These are phyloP conservation scores for Coemansia sp. DNA, from an alignment of 192 early-diverging fungal genomes.

Conservation along the genomic window DNA sequence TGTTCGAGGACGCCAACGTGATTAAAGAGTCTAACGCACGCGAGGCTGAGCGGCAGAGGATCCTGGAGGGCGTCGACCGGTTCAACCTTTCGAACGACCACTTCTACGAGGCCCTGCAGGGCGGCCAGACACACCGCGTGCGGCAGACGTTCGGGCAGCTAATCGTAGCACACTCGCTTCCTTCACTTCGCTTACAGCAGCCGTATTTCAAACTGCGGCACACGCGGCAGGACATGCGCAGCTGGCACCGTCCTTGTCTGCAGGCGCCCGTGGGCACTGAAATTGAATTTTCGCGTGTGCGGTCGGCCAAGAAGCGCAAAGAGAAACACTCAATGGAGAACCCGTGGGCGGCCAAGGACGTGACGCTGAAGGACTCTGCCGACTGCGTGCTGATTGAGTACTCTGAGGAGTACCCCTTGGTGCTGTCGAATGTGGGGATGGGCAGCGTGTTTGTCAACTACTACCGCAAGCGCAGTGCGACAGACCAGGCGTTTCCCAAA, in stretches of 20 bases:
- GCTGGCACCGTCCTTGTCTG: slow-evolving; percentile 84
- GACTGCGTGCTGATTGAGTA: slow-evolving; percentile 88
- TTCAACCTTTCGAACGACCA: slow-evolving; percentile 91
- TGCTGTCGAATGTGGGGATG: slow-evolving; percentile 93
- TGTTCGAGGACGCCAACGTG: slow-evolving; percentile 30
- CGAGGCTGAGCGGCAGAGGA: slow-evolving; percentile 61
- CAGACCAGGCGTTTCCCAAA: slow-evolving; percentile 74
- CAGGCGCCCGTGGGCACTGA: slow-evolving; percentile 59
- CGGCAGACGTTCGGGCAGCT: slow-evolving; percentile 85
- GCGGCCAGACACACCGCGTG: slow-evolving; percentile 68
- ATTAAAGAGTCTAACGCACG: slow-evolving; percentile 52
- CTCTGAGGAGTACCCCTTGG: slow-evolving; percentile 93
- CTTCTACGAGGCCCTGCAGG: slow-evolving; percentile 71
- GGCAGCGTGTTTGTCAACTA: slow-evolving; percentile 91
- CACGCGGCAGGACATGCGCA: slow-evolving; percentile 74
- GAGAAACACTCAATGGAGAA: slow-evolving; percentile 64
- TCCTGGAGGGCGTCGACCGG: slow-evolving; percentile 60
- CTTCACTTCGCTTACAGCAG: slow-evolving; percentile 76
- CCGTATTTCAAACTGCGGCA: slow-evolving; percentile 83
- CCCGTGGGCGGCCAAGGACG: slow-evolving; percentile 79
- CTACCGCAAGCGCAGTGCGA: slow-evolving; percentile 84
- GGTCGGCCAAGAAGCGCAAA: slow-evolving; percentile 69
- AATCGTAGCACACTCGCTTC: slow-evolving; percentile 81
- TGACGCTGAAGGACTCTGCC: slow-evolving; percentile 83
- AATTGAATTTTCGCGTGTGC: slow-evolving; percentile 75